Base-by-base conservation (phyloP, 305 asterid species). In the Withania somnifera region DNA sequence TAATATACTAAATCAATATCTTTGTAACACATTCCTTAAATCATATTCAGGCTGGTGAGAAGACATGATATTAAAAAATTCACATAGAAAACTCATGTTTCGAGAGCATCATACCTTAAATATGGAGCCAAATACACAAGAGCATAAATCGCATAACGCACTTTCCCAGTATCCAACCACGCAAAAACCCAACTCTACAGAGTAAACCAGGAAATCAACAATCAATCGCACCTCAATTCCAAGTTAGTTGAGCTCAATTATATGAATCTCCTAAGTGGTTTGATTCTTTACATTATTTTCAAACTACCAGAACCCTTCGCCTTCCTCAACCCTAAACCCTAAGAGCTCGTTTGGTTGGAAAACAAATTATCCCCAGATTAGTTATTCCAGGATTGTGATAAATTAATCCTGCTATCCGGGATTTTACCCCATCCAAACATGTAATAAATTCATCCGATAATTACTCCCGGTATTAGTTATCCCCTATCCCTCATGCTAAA, bases 101-200 rank as follows among this genome's bases (percentile, higher is more conserved):
- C 26, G 56, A 75, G 28, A 50, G 80, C 28, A 26, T 9, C 82
- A 53, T 84, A 96, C 99, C 98, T 96, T 90, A 96, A 76, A 87
- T 96, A 96, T 82, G 98, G 99, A 85, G 97, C 98, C 86, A 96
- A 91, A 84, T 96, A 96, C 66, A 90, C 97, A 68, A 94, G 84
- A 81, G 98, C 97, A 88, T 94, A 96, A 63, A 94, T 93, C 85
- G 91, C 95, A 83, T 96, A 96, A 24, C 98, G 94, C 84, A 80
- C 89, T 51, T 89, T 92, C 76, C 92, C 94, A 3, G 98, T 94
- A 86, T 94, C 99, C 96, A 95, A 34, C 99, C 97, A 95, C 20
- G 99, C 99, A 86, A 95, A 95, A 83, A 96, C 90, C 99, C 99
- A 96, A 85, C 98, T 94, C 99, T 96, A 85, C 82, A 24, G 64